Base-by-base conservation (phyloP, 1,284 basidiomycete genomes). In the Salmacisia buchloeana region DNA sequence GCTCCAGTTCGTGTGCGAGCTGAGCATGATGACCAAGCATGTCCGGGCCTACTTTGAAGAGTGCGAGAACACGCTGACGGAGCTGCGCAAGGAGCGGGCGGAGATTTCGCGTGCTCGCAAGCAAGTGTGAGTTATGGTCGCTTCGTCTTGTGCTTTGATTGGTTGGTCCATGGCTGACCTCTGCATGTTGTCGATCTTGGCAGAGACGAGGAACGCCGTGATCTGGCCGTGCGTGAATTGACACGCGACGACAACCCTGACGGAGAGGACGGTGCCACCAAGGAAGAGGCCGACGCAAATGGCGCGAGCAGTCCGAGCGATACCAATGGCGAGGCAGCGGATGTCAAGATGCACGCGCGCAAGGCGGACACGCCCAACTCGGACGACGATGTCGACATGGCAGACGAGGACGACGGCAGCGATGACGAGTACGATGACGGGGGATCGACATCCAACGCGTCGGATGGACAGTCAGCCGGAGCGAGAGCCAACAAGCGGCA, bases 21-120 rank as follows among this genome's bases (percentile, higher is more conserved):
- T 94, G 58, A 92, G 89, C 0, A 87, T 93, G 31, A 91, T 92
- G 54, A 94, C 91, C 79, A 93, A 91, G 77, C 84, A 86, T 3
- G 86, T 97, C 46, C 90, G 94, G 76, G 81, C 84, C 12, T 91
- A 90, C 74, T 90, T 97, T 85, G 96, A 98, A 72, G 85, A 87
- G 60, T 92, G 90, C 73, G 93, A 94, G 74, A 85, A 89, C 69
- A 87, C 89, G 69, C 81, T 98, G 65, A 97, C 96, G 10, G 90
- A 93, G 46, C 83, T 96, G 59, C 83, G 94, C 69, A 98, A 98
- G 82, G 92, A 94, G 80, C 91, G 94, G 80, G 91, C 94, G 38
- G 94, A 98, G 70, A 86, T 94, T 60, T 94, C 93, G 80, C 85
- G 94, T 66, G 84, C 88, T 71, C 89, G 89, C 81, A 93, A 91